Percentiles rank a stretch among this genome's conserved stretches.
Conservation (phyloP, 2,329 filamentous ascomycete species). For the Colletotrichum musicola region DNA sequence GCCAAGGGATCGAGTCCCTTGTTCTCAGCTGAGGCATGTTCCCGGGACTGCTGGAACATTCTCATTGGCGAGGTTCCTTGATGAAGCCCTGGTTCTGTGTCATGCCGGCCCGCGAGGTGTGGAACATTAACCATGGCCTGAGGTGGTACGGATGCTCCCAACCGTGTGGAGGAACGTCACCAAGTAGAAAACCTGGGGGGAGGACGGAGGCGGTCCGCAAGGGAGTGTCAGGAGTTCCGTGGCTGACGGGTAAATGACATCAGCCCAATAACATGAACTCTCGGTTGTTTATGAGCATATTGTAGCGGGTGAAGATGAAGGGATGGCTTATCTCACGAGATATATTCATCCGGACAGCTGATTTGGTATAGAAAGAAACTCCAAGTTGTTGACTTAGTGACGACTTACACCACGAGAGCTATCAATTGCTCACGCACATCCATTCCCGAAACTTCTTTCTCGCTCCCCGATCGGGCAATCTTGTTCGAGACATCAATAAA, state of each 20-base stretch:
- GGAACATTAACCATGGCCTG: background rate
- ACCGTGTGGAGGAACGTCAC: conserved; percentile 1
- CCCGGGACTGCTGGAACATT: background rate
- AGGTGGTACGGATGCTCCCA: background rate
- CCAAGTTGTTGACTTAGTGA: background rate
- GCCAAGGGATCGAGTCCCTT: background rate
- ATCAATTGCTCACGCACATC: conserved; percentile 16
- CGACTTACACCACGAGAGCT: conserved; percentile 7
- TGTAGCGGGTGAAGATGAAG: background rate
- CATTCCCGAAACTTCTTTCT: background rate
- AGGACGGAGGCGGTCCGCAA: background rate
- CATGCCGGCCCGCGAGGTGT: background rate
- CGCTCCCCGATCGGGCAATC: background rate
- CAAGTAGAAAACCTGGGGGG: background rate
- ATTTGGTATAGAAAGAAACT: background rate
- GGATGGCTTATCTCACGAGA: conserved; percentile 1
- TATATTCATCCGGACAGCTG: background rate
- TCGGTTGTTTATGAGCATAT: background rate
- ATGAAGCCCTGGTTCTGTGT: background rate
- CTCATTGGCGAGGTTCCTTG: background rate
- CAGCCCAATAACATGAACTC: background rate
- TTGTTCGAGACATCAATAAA: background rate
- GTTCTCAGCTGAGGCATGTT: background rate
- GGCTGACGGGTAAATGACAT: conserved; percentile 7
- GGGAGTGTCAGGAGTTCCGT: background rate